phyloP scores from a whole-genome alignment of 345 rosid species.

The Melaleuca alternifolia region DNA sequence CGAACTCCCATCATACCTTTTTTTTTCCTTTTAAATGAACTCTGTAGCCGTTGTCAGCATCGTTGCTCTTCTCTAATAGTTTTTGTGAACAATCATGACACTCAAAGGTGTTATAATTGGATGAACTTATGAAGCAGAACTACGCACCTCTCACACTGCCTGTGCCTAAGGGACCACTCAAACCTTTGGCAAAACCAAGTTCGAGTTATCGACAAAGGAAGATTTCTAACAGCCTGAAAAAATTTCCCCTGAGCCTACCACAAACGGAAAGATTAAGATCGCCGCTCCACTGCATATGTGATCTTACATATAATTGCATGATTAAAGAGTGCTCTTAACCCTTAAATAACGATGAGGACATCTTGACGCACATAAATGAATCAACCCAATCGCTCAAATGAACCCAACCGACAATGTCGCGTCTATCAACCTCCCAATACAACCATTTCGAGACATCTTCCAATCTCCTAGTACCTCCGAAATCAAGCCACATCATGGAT shows the following conservation, averaged over 20 bases:
- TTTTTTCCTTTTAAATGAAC: background rate
- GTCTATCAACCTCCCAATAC: background rate
- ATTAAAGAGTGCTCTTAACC: background rate
- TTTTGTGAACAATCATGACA: background rate
- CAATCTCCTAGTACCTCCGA: background rate
- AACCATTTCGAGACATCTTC: background rate
- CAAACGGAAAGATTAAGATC: background rate
- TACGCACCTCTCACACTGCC: background rate
- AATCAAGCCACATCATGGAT: background rate
- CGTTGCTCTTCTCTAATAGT: background rate
- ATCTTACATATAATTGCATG: background rate
- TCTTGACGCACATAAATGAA: background rate
- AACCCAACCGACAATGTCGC: background rate
- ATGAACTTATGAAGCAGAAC: background rate
- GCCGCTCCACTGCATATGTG: background rate
- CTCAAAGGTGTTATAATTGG: background rate
- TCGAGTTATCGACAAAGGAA: background rate
- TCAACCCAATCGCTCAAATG: background rate
- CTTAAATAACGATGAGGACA: background rate
- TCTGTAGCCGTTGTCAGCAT: background rate
- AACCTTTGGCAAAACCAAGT: background rate
- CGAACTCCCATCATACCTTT: background rate
- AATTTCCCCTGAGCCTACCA: background rate
- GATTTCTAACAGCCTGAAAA: background rate
- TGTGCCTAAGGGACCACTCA: background rate